Base-by-base conservation (phyloP, 1,139 yeast species). In the Candida sp. region DNA sequence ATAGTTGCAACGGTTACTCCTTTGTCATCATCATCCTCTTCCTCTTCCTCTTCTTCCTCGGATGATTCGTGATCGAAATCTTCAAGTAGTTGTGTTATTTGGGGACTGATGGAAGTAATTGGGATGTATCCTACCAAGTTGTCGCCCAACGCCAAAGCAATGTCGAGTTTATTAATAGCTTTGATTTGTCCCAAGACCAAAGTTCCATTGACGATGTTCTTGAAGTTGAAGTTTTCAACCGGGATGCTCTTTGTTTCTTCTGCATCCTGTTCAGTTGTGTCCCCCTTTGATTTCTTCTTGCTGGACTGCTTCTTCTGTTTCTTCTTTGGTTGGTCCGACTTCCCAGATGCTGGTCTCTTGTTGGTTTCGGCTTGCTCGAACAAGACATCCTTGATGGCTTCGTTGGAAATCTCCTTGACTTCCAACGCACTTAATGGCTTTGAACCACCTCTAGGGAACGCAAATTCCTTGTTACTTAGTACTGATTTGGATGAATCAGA, bases 391-490 rank as follows among this genome's bases (percentile, higher is more conserved):
- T 83, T 83, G 32, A 93, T 86, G 42, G 96, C 99, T 68, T 94
- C 97, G 64, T 91, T 92, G 39, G 97, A 86, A 49, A 93, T 96
- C 66, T 92, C 96, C 67, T 92, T 92, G 60, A 91, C 85, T 71
- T 94, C 99, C 58, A 94, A 73, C 4, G 99, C 93, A 3, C 97
- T 84, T 67, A 93, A 80, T 17, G 86, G 90, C 25, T 93, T 82
- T 8, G 89, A 84, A 50, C 98, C 98, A 61, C 99, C 99, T 83
- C 99, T 87, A 47, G 99, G 99, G 66, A 94, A 94, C 22, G 96
- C 83, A 49, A 85, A 81, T 57, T 89, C 96, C 56, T 77, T 81
- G 54, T 75, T 74, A 53, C 71, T 73, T 51, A 75, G 47, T 47
- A 51, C 53, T 38, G 62, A 57, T 39, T 55, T 56, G 11, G 58